Evolutionary conservation across 2,329 filamentous ascomycete species (phyloP).

Genomic region (Xylaria sp.): DNA sequence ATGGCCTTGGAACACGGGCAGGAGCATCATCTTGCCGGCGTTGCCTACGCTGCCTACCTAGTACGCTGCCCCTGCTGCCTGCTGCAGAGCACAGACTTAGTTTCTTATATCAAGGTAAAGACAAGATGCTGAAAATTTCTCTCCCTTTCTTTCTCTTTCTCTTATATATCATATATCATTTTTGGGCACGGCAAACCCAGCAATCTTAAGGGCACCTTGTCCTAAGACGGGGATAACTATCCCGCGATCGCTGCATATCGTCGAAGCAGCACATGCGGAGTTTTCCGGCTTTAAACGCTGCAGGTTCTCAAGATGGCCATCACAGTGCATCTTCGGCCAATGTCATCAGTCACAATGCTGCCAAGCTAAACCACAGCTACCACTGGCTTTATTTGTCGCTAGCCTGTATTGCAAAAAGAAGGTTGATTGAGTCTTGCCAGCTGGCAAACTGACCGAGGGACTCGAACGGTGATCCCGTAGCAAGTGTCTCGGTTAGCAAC

Average conservation of each 20-base stretch:
- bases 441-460: slow-evolving; percentile 58
- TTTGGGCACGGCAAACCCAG: background rate
- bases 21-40: slow-evolving; percentile 61
- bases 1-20: slow-evolving; percentile 64
- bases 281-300: slow-evolving; percentile 48
- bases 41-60: background rate
- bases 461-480: slow-evolving; percentile 57
- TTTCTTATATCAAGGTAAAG: slow-evolving; percentile 57
- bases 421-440: slow-evolving; percentile 53
- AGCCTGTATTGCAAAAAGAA: slow-evolving; percentile 59
- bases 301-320: slow-evolving; percentile 27
- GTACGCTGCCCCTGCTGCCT: background rate
- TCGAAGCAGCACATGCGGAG: slow-evolving; percentile 54
- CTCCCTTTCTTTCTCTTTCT: background rate
- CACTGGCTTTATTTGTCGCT: slow-evolving; percentile 58
- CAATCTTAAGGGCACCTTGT: background rate
- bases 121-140: slow-evolving; percentile 53
- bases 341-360: slow-evolving; percentile 59
- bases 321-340: slow-evolving; percentile 55
- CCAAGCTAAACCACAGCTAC: slow-evolving; percentile 63
- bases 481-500: slow-evolving; percentile 65
- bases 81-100: slow-evolving; percentile 58
- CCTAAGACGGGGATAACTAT: slow-evolving; percentile 15
- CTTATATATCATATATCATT: background rate
- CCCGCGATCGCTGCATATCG: slow-evolving; percentile 54